Evolutionary conservation across 164 flowering plant genomes (phyloP).

Genomic region (Berberis thunbergii): DNA sequence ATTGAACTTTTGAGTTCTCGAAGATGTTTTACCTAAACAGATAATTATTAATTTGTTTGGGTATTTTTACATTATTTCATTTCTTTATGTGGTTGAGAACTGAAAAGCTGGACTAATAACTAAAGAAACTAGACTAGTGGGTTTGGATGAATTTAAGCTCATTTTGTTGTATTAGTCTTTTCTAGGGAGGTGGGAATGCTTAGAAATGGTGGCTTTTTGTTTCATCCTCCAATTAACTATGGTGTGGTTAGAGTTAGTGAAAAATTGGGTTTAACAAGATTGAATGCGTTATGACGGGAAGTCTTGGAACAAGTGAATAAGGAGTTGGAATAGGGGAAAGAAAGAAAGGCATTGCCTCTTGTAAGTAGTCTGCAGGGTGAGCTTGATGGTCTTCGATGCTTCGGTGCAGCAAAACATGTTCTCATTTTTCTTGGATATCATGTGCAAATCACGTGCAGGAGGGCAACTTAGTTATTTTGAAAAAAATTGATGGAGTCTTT

Average conservation of each 20-base stretch:
- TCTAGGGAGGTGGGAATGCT: conserved; percentile 7
- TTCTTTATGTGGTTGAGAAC: neutral
- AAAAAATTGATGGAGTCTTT: no score
- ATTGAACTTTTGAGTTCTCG: no score
- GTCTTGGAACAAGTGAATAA: conserved; percentile 54
- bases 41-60: no score
- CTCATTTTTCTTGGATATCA: neutral
- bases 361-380: conserved; percentile 56
- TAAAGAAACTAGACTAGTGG: no score
- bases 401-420: conserved; percentile 80
- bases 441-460: no score
- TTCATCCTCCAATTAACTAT: conserved; percentile 7
- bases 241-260: conserved; percentile 12
- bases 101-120: neutral
- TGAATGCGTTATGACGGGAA: conserved; percentile 15
- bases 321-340: conserved; percentile 57
- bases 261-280: conserved; percentile 16
- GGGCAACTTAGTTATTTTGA: no score
- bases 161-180: no score
- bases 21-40: no score
- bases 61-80: no score
- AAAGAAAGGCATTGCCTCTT: conserved; percentile 55
- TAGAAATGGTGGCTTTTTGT: conserved; percentile 6
- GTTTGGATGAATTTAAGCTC: no score
- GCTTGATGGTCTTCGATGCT: conserved; percentile 61